Base-by-base conservation (phyloP, 805 yeast species). In the Suhomyces prunicola region DNA sequence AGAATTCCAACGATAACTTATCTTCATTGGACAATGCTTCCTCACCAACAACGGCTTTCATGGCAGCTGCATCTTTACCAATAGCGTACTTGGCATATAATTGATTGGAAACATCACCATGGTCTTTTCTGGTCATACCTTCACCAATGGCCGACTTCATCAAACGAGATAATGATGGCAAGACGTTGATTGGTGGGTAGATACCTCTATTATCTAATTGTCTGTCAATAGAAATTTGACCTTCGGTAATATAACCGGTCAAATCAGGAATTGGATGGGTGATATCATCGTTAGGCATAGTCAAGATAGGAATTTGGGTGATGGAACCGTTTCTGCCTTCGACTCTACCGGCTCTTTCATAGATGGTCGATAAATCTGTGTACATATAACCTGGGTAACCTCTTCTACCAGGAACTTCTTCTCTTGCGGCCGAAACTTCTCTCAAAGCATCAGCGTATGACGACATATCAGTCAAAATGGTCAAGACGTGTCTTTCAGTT, bases 371-470 rank as follows among this genome's bases (percentile, higher is more conserved):
- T 81, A 94, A 90, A 87, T 94, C 99, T 47, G 99, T 94, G 79
- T 94, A 94, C 99, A 94, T 94, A 76, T 94, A 94, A 88, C 99
- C 99, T 60, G 99, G 99, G 76, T 94, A 94, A 82, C 99, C 99
- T 86, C 99, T 91, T 84, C 99, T 91, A 82, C 99, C 99, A 70
- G 99, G 99, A 46, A 94, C 99, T 79, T 96, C 99, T 78, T 94
- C 99, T 82, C 99, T 91, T 47, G 99, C 99, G 57, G 99, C 99
- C 58, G 97, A 91, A 49, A 94, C 99, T 80, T 94, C 99, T 86
- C 99, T 92, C 70, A 94, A 80, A 41, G 99, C 99, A 73, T 94
- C 99, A 41, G 99, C 99, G 72, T 94, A 94, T n/a, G 99, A 94
- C 26, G 97, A 90, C 99, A 94, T 94, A 79, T 94, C 99, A 48